Evolutionary conservation across 2,329 filamentous ascomycete genomes (phyloP).

Genomic region (Pseudogymnoascus pannorum): DNA sequence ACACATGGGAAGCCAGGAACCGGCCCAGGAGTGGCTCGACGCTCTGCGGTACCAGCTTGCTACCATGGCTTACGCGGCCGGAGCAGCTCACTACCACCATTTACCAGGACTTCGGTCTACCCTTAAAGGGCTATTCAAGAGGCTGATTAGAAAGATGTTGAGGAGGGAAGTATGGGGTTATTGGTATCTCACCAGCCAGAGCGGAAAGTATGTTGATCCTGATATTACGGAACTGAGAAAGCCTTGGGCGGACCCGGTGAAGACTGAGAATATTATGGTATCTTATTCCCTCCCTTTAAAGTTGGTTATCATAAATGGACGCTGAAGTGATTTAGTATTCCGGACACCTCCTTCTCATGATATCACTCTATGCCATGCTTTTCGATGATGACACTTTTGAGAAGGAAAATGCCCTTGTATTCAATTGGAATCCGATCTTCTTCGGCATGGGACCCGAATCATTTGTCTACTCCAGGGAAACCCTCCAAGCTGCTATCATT

Average conservation of each 20-base stretch:
- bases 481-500: slow-evolving; percentile 31
- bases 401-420: slow-evolving; percentile 27
- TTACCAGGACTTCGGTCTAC: slow-evolving; percentile 29
- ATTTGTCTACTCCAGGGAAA: slow-evolving; percentile 29
- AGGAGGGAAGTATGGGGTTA: slow-evolving; percentile 36
- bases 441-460: slow-evolving; percentile 32
- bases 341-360: slow-evolving; percentile 35
- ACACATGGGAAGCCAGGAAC: slow-evolving; percentile 30
- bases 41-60: slow-evolving; percentile 13
- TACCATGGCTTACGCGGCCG: slow-evolving; percentile 34
- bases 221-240: slow-evolving; percentile 32
- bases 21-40: slow-evolving; percentile 30
- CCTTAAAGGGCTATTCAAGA: slow-evolving; percentile 30
- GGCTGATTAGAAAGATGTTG: slow-evolving; percentile 37
- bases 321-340: slow-evolving; percentile 22
- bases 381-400: slow-evolving; percentile 37
- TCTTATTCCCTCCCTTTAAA: background rate
- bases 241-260: slow-evolving; percentile 36
- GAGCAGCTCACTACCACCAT: slow-evolving; percentile 33
- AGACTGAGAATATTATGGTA: slow-evolving; percentile 35
- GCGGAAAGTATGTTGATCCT: slow-evolving; percentile 30
- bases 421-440: slow-evolving; percentile 35
- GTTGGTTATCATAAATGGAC: background rate
- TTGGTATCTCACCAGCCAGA: slow-evolving; percentile 34
- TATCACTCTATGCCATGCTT: slow-evolving; percentile 34